Evolutionary conservation across 2,329 filamentous ascomycete species (phyloP), one percentile per base, ranked within the genome.

Genomic region (Fusarium keratoplasticum): DNA sequence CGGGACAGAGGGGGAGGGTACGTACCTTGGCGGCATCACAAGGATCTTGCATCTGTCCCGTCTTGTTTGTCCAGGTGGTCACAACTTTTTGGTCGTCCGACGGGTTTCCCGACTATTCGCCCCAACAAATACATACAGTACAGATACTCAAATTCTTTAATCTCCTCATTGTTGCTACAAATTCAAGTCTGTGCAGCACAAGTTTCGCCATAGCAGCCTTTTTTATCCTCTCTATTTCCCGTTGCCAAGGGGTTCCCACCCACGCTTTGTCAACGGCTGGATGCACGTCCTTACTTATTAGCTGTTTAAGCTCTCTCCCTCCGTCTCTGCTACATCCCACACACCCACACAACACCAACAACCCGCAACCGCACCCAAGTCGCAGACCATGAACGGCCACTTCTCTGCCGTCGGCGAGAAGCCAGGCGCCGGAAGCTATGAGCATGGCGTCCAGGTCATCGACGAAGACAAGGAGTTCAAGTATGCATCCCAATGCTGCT

Each of bases 381-480:
- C 77, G 74, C 81, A 68, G 44, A 83, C 71, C 75, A 92, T 95
- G 91, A 97, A 96, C 85, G 92, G 93, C 82, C 93, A 96, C 83
- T 95, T 96, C 84, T 92, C 93, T 78, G 87, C 90, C 64, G 90
- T 94, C 82, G 92, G 92, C 86, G 88, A 91, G 70, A 87, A 88
- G 85, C 88, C 90, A 79, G 85, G 86, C 72, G 87, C 88, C 76
- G 87, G 90, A 81, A 88, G 91, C 75, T 98, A 96, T 83, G 94
- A 95, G 81, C 94, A 98, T 89, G 96, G 96, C 81, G 94, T 98
- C 80, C 96, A 99, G 85, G 95, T 99, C 78, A 94, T 99, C 81
- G 95, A 98, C 82, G 84, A 83, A 72, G 95, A 95, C 85, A 98
- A 98, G 87, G 89, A 94, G 79, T 99, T 98, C 91, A 98, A 98